phyloP scores from a whole-genome alignment of 306 rosid genomes.

The Rubus parviflorus region DNA sequence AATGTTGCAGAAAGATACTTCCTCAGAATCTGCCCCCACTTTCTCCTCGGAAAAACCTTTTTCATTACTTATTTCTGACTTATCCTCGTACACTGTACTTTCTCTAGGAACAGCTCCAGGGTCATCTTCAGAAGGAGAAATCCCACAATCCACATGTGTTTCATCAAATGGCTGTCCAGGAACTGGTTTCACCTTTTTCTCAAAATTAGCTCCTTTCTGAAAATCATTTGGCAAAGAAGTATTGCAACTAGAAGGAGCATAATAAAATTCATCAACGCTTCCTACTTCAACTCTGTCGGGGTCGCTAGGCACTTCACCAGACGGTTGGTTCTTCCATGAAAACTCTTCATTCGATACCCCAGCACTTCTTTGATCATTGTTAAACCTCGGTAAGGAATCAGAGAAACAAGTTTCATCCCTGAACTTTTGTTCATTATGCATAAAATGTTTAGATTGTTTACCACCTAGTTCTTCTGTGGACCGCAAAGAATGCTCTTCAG shows the following conservation, averaged over 20 bases:
- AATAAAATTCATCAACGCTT: constrained; percentile 9
- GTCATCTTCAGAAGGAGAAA: constrained; percentile 16
- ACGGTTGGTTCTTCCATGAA: constrained; percentile 9
- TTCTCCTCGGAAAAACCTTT: constrained; percentile 20
- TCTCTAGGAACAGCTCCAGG: constrained; percentile 17
- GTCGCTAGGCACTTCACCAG: constrained; percentile 12
- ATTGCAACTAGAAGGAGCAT: constrained; percentile 21
- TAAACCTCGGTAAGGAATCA: constrained; percentile 11
- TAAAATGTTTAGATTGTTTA: constrained; percentile 24
- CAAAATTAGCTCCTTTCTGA: neutral
- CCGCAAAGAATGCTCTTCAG: constrained; percentile 21
- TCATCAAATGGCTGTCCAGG: constrained; percentile 11
- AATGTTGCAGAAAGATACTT: constrained; percentile 3
- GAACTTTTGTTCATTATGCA: constrained; percentile 2
- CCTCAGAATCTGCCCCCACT: constrained; percentile 21
- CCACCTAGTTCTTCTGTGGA: constrained; percentile 32
- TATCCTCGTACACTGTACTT: neutral
- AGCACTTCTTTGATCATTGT: neutral
- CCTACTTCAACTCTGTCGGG: constrained; percentile 20
- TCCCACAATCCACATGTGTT: constrained; percentile 16
- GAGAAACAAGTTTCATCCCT: constrained; percentile 8
- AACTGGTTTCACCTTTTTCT: constrained; percentile 10
- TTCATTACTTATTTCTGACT: constrained; percentile 11
- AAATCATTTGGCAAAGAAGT: neutral
- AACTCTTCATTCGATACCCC: neutral